Evolutionary conservation across 2,329 filamentous ascomycete genomes (phyloP), one percentile per base, ranked within the genome.

Genomic region (Cladophialophora exuberans): DNA sequence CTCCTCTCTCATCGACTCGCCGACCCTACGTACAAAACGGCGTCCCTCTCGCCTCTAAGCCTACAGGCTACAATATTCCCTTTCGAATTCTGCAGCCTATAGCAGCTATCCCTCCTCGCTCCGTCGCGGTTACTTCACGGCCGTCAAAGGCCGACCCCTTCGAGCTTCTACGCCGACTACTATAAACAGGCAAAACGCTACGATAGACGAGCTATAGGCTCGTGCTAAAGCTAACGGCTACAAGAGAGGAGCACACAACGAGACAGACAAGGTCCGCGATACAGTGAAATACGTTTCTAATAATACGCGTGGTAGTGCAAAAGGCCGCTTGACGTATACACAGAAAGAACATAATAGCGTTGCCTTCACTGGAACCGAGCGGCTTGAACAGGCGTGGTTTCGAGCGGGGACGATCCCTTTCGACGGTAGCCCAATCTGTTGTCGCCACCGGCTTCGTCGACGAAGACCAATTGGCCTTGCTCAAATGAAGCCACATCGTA

Each of bases 141-240:
- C n/a, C n/a, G n/a, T n/a, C n/a, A 11, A 36, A 17, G 33, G 5
- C 4, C 33, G 33, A 36, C 33, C 45, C 38, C n/a, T n/a, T n/a
- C 45, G 17, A 10, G 2, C 45, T 49, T 44, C 18, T 26, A 3
- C 26, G 4, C 15, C 38, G 33, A 28, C 44, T 17, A n/a, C n/a
- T n/a, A 50, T 55, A 15, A 22, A 25, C 22, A 55, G 22, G 36
- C 33, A 18, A 15, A 50, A 31, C 4, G 23, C 28, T 13, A 55
- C 52, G 11, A 44, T 33, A 22, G 46, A 50, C 52, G 46, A 55
- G 13, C 45, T 51, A 17, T 50, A 26, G 52, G 52, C 52, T 50
- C 46, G 35, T 25, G 46, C 52, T 44, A 31, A 55, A 44, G 45
- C 52, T 31, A 55, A 55, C 35, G 52, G 52, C 22, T 43, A 55